Evolutionary conservation across 192 early-diverging fungal genomes (phyloP).

Genomic region (Spizellomyces sp.): DNA sequence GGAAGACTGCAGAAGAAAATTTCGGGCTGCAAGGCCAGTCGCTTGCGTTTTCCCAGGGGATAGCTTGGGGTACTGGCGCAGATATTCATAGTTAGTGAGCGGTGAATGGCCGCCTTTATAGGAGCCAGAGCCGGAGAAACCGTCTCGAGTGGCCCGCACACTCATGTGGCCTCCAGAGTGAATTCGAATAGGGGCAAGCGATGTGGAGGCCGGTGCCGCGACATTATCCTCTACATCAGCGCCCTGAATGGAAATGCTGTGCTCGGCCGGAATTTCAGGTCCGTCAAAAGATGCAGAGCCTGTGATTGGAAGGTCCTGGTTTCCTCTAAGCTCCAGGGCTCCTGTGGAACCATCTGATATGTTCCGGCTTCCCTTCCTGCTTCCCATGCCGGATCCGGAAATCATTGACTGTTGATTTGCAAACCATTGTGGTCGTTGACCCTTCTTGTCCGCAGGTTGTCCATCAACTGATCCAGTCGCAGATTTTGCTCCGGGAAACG

Average conservation of each 20-base stretch:
- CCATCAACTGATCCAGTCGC: neutral
- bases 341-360: neutral
- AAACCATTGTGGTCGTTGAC: neutral
- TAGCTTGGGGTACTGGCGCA: slow-evolving; percentile 16
- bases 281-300: neutral
- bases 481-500: neutral
- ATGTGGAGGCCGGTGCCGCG: slow-evolving; percentile 4
- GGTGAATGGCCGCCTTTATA: slow-evolving; percentile 32
- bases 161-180: slow-evolving; percentile 1
- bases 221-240: slow-evolving; percentile 1
- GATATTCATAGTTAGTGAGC: slow-evolving; percentile 21
- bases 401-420: neutral
- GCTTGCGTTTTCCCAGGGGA: slow-evolving; percentile 26
- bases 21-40: neutral
- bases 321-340: neutral
- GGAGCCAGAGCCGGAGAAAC: slow-evolving; percentile 20
- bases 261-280: neutral
- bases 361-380: neutral
- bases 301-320: neutral
- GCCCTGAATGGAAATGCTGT: no score
- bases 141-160: slow-evolving; percentile 14
- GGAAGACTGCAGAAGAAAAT: neutral
- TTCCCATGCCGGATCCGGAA: no score
- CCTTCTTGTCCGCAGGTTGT: neutral
- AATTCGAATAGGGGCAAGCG: slow-evolving; percentile 26